These are phyloP conservation scores for Dioscorea alata DNA, from an alignment of 106 monocot genomes.

Conservation along the genomic window DNA sequence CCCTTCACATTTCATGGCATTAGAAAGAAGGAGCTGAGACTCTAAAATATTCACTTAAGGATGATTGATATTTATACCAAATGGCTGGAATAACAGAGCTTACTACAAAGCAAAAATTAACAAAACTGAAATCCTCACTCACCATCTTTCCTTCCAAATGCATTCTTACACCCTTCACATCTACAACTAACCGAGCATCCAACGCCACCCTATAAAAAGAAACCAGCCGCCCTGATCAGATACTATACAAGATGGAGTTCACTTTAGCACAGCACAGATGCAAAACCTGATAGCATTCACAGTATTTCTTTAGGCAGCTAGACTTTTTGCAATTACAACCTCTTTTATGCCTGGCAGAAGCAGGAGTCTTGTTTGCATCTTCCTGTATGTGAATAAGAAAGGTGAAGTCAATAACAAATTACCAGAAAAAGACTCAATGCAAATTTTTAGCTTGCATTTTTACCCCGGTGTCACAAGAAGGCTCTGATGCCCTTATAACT, in stretches of 20 bases:
- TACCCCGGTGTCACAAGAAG: slow-evolving; percentile 51
- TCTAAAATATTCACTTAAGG: too few species aligned
- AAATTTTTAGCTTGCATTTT: not conserved
- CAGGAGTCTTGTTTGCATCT: slow-evolving; percentile 84
- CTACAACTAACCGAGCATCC: slow-evolving; percentile 77
- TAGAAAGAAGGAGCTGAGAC: too few species aligned
- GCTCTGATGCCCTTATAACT: slow-evolving; percentile 60
- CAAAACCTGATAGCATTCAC: slow-evolving; percentile 96
- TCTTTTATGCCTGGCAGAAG: slow-evolving; percentile 94
- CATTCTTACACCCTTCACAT: slow-evolving; percentile 87
- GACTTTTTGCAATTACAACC: slow-evolving; percentile 99
- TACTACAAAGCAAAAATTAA: too few species aligned
- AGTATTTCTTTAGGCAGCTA: slow-evolving; percentile 95
- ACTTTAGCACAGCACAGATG: slow-evolving; percentile 4
- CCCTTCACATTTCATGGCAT: slow-evolving; percentile 9
- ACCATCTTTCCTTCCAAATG: slow-evolving; percentile 82
- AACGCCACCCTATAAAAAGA: slow-evolving; percentile 51
- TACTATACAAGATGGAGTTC: not conserved
- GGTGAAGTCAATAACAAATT: slow-evolving; percentile 1
- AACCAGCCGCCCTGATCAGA: slow-evolving; percentile 11
- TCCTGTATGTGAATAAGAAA: slow-evolving; percentile 31
- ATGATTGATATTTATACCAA: too few species aligned
- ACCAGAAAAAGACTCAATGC: not conserved
- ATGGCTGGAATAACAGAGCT: too few species aligned
- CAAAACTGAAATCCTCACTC: slow-evolving; percentile 4